phyloP scores from a whole-genome alignment of 1,139 yeast genomes.

The Geotrichum carabidarum region DNA sequence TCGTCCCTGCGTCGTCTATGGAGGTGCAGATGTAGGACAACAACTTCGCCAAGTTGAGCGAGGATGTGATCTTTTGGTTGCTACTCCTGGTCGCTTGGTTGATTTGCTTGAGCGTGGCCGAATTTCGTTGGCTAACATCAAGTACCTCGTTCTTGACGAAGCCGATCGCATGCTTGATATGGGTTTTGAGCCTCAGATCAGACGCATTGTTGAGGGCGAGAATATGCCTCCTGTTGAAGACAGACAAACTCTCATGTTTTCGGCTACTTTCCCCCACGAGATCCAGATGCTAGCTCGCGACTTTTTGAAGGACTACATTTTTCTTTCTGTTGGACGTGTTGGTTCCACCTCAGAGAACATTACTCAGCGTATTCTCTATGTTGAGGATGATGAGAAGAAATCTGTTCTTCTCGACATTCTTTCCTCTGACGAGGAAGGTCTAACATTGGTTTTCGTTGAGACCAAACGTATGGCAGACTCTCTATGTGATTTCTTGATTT shows the following conservation, averaged over 20 bases:
- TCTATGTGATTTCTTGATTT: conserved; percentile 84
- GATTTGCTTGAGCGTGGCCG: conserved; percentile 93
- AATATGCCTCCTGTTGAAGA: conserved; percentile 90
- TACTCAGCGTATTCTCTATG: conserved; percentile 87
- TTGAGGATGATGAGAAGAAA: conserved; percentile 92
- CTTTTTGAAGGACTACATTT: conserved; percentile 90
- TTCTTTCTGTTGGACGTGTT: conserved; percentile 95
- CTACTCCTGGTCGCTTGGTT: conserved; percentile 98
- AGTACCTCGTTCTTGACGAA: conserved; percentile 92
- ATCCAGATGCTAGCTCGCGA: conserved; percentile 96
- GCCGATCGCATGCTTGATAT: conserved; percentile 99
- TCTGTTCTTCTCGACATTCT: conserved; percentile 86
- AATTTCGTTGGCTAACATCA: conserved; percentile 82
- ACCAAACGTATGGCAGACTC: conserved; percentile 98
- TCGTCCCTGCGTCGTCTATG: conserved; percentile 91
- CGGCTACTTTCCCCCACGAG: conserved; percentile 98
- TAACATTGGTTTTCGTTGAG: conserved; percentile 93
- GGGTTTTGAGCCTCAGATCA: conserved; percentile 99
- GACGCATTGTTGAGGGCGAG: conserved; percentile 95
- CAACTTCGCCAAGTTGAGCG: conserved; percentile 86
- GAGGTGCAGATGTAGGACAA: conserved; percentile 90
- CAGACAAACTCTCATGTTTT: conserved; percentile 96
- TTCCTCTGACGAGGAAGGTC: conserved; percentile 68
- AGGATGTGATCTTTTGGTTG: conserved; percentile 94
- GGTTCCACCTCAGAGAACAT: conserved; percentile 97